Conservation (phyloP, 768 basidiomycete genomes). For the Tricholoma sp. region DNA sequence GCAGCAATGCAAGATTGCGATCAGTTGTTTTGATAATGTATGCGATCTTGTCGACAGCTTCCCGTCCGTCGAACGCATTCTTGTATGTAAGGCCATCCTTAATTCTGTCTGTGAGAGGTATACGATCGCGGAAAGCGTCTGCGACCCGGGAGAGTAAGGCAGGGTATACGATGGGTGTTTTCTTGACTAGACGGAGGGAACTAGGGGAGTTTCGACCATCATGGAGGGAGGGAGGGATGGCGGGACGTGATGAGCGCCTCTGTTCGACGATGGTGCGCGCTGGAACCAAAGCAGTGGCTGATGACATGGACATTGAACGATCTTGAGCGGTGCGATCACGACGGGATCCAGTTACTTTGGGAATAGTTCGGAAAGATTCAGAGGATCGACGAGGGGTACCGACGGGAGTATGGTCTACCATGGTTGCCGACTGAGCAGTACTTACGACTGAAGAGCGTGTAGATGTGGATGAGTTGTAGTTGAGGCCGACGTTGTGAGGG, state of each 20-base stretch:
- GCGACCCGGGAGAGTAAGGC: slow-evolving; percentile 93
- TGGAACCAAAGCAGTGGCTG: slow-evolving; percentile 37
- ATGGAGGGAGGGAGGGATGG: slow-evolving; percentile 26
- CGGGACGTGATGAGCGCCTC: slow-evolving; percentile 27
- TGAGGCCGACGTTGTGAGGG: slow-evolving; percentile 56
- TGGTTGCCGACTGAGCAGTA: slow-evolving; percentile 27
- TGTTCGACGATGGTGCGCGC: slow-evolving; percentile 43
- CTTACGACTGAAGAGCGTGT: slow-evolving; percentile 37
- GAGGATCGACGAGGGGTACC: slow-evolving; percentile 53
- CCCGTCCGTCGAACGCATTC: slow-evolving; percentile 94
- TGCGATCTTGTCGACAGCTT: slow-evolving; percentile 95
- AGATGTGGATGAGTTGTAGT: slow-evolving; percentile 32
- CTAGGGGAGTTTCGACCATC: slow-evolving; percentile 39
- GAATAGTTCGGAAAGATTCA: slow-evolving; percentile 63
- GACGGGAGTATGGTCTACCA: slow-evolving; percentile 15
- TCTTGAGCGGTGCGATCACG: slow-evolving; percentile 62
- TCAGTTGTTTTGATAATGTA: slow-evolving; percentile 99
- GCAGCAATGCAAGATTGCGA: slow-evolving; percentile 87
- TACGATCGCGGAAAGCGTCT: slow-evolving; percentile 84
- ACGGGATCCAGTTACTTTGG: slow-evolving; percentile 42
- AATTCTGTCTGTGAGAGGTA: slow-evolving; percentile 69
- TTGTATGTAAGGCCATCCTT: slow-evolving; percentile 97
- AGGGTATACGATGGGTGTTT: slow-evolving; percentile 86
- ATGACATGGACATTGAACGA: slow-evolving; percentile 74
- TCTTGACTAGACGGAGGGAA: slow-evolving; percentile 38